Evolutionary conservation across 257 asterid species (phyloP), one percentile per base, ranked within the genome.

Genomic region (Fraxinus cuspidata): DNA sequence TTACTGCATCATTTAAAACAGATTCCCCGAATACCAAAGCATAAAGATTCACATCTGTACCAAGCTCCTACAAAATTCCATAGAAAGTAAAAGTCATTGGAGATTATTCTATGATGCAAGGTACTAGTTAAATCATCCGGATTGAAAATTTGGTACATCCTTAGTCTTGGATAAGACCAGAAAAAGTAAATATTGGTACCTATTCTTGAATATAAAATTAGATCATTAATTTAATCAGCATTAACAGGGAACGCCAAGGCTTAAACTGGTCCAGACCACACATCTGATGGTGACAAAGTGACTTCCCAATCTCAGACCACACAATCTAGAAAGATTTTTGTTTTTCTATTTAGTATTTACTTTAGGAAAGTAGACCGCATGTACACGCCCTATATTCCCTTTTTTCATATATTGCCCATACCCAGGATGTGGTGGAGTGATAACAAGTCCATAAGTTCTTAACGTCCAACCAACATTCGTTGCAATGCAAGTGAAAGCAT

Each of bases 21-120:
- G 99, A 96, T 79, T 96, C 99, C 56, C 99, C 99, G 84, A 96
- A 96, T 70, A 96, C 99, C 87, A 96, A 83, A 23, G 99, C 99
- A 56, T 93, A 96, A 71, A 96, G 97, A 85, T 96, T 96, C 80
- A 81, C 92, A 44, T 96, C 99, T 12, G 97, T 85, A 74, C 99
- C 98, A 83, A 96, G 97, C 92, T 96, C 99, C 97, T 96, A 80
- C 23, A 85, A 63, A 35, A 80, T 58, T 74, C 69, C 84, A 81
- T 47, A 72, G 72, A 73, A 76, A 76, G 81, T 75, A 66, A 42
- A 78, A 63, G 72, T 68, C 77, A 70, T 63, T 71, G 19, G 28
- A 32, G 66, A 79, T 76, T 74, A 51, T 70, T 60, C 53, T 65
- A 68, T 73, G 69, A 31, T 42, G 73, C 71, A 77, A 40, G 23